Base-by-base conservation (phyloP, 208 protist genomes). In the Trypanosoma cruzi region DNA sequence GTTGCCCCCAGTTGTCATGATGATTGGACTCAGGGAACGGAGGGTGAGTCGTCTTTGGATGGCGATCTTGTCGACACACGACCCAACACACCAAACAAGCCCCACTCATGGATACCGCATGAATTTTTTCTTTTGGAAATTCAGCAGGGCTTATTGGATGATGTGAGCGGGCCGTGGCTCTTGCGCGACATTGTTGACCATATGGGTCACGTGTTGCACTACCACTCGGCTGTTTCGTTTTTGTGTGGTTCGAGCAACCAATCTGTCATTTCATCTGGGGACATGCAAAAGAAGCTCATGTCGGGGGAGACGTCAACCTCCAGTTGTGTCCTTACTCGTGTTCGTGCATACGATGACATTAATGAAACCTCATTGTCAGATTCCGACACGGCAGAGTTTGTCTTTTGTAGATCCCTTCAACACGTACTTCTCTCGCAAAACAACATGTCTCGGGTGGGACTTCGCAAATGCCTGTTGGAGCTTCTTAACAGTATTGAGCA, bases 371-470 rank as follows among this genome's bases (percentile, higher is more conserved):
- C 28, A 24, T 52, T 57, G 18, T 24, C 54, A 14, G 7, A 4
- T 13, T 16, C 48, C 34, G 57, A 75, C 32, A 13, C 44, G 0
- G 29, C 46, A n/a, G 7, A 64, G 26, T 4, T 77, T 53, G 71
- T 61, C 49, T 63, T 88, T 64, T 82, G 79, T 63, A 70, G 49
- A 11, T 85, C 82, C 0, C 73, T 88, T 50, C 70, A 76, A 58
- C 64, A 81, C 58, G 53, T 88, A 8, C 48, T 81, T 56, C 56
- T 88, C 1, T 66, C 79, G 0, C 50, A 85, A 28, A 88, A 88
- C 64, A 69, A 71, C n/a, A 74, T 88, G 66, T 79, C 82, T 10
- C 46, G 69, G 24, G 62, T 77, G 4, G 82, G 79, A 10, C 57
- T 84, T 11, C 62, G 73, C 44, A 73, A 73, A 14, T 75, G 81